Conservation (phyloP, 495 filamentous ascomycete species). For the Margaritispora aquatica region DNA sequence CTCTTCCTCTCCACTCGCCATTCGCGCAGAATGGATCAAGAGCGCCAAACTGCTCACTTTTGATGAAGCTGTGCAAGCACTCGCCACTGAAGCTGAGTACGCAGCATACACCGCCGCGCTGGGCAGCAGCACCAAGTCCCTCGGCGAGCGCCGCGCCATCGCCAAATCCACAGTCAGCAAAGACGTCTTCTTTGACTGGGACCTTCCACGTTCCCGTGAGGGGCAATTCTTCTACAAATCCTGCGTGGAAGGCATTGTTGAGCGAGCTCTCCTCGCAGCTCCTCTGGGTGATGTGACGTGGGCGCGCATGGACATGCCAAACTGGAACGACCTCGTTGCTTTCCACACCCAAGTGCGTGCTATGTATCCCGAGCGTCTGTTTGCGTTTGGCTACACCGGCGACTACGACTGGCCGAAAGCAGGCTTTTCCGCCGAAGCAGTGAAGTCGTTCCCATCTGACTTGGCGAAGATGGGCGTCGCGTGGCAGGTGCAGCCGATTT, state of each 20-base stretch:
- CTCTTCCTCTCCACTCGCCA: background rate
- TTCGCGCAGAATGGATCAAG: constrained; percentile 14
- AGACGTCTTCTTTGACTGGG: constrained; percentile 25
- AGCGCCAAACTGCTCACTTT: constrained; percentile 16
- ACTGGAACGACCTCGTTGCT: constrained; percentile 14
- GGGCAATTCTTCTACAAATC: constrained; percentile 24
- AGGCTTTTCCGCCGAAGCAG: constrained; percentile 15
- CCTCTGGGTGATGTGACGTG: constrained; percentile 24
- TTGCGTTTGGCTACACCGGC: constrained; percentile 24
- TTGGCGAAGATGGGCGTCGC: constrained; percentile 23
- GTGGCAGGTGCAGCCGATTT: constrained; percentile 25
- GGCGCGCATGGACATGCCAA: constrained; percentile 23
- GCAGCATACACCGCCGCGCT: constrained; percentile 12
- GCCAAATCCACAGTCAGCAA: constrained; percentile 1
- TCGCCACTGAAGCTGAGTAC: constrained; percentile 14
- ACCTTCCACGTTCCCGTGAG: constrained; percentile 18
- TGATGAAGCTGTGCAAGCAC: constrained; percentile 20
- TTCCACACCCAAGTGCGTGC: constrained; percentile 6
- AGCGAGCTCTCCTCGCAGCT: constrained; percentile 20
- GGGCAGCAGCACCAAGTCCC: constrained; percentile 2
- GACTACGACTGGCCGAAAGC: constrained; percentile 22
- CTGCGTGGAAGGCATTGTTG: constrained; percentile 17
- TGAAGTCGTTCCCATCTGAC: constrained; percentile 19
- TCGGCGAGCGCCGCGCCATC: constrained; percentile 1
- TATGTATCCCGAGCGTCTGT: constrained; percentile 7